Percentiles rank a stretch among this genome's conserved stretches.
Conservation (phyloP, 1,284 basidiomycete species). For the Uromyces viciae-fabae region DNA sequence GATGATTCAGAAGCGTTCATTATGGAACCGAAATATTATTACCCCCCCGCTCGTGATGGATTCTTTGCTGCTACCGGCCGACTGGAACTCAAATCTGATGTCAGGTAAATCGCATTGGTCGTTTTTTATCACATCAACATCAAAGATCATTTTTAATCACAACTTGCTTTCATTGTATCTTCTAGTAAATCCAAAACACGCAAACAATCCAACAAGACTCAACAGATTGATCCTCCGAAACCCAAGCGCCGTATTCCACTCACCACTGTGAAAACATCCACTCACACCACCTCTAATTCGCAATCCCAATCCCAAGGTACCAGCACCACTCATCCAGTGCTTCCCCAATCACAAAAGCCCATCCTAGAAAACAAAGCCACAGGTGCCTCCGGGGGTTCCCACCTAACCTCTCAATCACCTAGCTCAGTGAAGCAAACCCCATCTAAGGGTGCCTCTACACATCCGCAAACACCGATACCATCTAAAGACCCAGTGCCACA, state of each 20-base stretch:
- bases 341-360: not conserved
- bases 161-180: not conserved
- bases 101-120: not conserved
- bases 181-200: slow-evolving; percentile 28
- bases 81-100: slow-evolving; percentile 50
- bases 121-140: not conserved
- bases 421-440: not conserved
- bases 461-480: not conserved
- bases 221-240: not conserved
- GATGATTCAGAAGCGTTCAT: slow-evolving; percentile 90
- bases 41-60: slow-evolving; percentile 87
- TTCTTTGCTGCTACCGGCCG: slow-evolving; percentile 68
- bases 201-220: slow-evolving; percentile 13
- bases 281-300: not conserved
- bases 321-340: not conserved
- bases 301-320: not conserved
- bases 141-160: not conserved
- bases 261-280: not conserved
- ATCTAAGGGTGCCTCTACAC: not conserved
- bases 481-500: slow-evolving; percentile 2
- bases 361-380: not conserved
- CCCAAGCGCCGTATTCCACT: not conserved
- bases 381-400: not conserved
- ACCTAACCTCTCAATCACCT: not conserved
- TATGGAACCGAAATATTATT: slow-evolving; percentile 83